phyloP scores from a whole-genome alignment of 1,139 yeast genomes.

The Saccharomyces uvarum region DNA sequence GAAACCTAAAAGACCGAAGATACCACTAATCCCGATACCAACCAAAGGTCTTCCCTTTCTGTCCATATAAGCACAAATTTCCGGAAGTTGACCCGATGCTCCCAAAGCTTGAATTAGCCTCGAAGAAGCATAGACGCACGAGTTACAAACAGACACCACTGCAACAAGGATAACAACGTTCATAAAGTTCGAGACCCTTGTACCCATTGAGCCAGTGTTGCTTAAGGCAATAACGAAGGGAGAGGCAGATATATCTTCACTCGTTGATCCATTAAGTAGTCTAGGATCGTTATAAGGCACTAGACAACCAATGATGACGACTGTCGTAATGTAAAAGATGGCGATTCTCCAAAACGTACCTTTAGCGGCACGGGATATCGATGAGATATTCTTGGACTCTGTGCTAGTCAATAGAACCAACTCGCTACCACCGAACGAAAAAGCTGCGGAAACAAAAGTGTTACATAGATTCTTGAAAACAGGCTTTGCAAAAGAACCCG shows the following conservation, averaged over 20 bases:
- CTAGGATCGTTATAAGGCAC: constrained; percentile 54
- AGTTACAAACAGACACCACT: constrained; percentile 44
- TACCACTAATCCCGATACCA: constrained; percentile 41
- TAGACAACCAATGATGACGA: constrained; percentile 55
- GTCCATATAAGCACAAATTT: constrained; percentile 48
- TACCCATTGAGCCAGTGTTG: constrained; percentile 52
- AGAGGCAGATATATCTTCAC: constrained; percentile 46
- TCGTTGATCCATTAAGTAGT: constrained; percentile 40
- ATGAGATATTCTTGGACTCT: constrained; percentile 41
- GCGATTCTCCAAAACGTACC: constrained; percentile 69
- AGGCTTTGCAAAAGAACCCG: constrained; percentile 47
- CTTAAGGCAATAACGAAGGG: constrained; percentile 73
- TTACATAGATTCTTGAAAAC: constrained; percentile 46
- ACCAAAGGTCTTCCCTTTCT: constrained; percentile 52
- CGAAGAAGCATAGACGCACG: constrained; percentile 52
- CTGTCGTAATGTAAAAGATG: constrained; percentile 53
- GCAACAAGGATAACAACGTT: constrained; percentile 45
- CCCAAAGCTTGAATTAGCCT: constrained; percentile 53
- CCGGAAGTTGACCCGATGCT: constrained; percentile 52
- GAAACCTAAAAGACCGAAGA: constrained; percentile 48
- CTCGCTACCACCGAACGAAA: constrained; percentile 59
- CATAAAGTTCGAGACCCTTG: constrained; percentile 40
- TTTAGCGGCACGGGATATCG: constrained; percentile 43
- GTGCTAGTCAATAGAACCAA: constrained; percentile 82
- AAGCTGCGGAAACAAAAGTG: constrained; percentile 47